Evolutionary conservation across 257 asterid species (phyloP), one percentile per base, ranked within the genome.

Genomic region (Scutellaria barbata): DNA sequence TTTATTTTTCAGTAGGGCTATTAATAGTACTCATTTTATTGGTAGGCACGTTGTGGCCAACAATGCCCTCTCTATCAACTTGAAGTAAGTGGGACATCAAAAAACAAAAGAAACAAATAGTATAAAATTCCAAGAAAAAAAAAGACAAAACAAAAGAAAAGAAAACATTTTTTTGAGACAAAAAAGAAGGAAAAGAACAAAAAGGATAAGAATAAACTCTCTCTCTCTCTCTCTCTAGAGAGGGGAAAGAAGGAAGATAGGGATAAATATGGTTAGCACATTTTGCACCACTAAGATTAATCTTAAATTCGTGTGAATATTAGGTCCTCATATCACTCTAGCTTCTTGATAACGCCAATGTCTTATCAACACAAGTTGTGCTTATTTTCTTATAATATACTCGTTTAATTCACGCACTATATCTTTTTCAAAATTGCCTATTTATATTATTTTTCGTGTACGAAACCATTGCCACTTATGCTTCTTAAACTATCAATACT

Each of bases 351-450:
- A 68, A 75, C 0, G 37, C 68, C 33, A 3, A 40, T 40, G 53
- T 58, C 77, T 71, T 77, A 77, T 77, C 81, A 77, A 58, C 42
- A 60, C 42, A 60, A 13, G 47, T 22, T 25, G 37, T 40, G 6
- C 41, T 41, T 22, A 40, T 11, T 20, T 45, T 55, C 16, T 42
- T 30, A 53, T 69, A n/a, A 43, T 33, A 40, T 51, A 16, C 5
- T 13, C 42, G 2, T 30, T 2, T 30, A 30, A 30, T 30, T 30
- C 5, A 30, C 35, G 35, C 35, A 30, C 5, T 30, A 30, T 30
- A 30, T 30, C 4, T 30, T 30, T 4, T 2, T 30, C 3, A 30
- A 30, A 30, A 1, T 30, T 42, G 12, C 46, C 46, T 7, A 42
- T 0, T 42, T 42, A 7, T 10, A 42, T 0, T 7, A 42, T 42